These are phyloP conservation scores for Euphrasia arctica DNA, from an alignment of 305 asterid species.

Conservation along the genomic window DNA sequence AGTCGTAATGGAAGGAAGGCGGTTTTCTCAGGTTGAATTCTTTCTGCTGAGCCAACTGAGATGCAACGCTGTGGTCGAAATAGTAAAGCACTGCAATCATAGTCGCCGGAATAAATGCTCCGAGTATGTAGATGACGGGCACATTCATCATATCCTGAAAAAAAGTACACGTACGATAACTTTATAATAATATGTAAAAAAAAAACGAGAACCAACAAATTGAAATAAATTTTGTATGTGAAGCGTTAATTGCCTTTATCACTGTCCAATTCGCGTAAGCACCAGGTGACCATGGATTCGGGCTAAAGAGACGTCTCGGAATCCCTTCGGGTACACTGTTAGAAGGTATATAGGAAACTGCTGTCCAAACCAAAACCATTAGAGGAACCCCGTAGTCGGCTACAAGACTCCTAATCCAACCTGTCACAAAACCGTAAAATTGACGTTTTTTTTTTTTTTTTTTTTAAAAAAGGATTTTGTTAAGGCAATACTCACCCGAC, in stretches of 20 bases:
- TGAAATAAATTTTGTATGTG: too few relatives aligned
- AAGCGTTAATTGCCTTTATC: conserved; percentile 18
- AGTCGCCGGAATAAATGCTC: conserved; percentile 86
- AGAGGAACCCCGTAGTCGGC: conserved; percentile 97
- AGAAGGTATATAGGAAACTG: conserved; percentile 68
- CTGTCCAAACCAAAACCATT: conserved; percentile 93
- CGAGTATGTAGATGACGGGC: conserved; percentile 67
- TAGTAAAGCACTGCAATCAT: conserved; percentile 87
- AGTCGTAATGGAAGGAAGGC: conserved; percentile 79
- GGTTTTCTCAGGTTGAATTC: conserved; percentile 90
- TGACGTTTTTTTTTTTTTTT: too few relatives aligned
- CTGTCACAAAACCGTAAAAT: conserved; percentile 30
- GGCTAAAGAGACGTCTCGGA: conserved; percentile 90
- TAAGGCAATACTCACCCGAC: conserved; percentile 44
- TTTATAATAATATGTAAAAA: too few relatives aligned
- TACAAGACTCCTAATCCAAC: conserved; percentile 77
- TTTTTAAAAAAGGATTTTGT: neutral
- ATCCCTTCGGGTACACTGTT: conserved; percentile 75
- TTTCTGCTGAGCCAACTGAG: conserved; percentile 89
- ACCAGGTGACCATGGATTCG: conserved; percentile 51
- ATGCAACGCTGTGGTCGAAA: conserved; percentile 43
- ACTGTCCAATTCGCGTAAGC: conserved; percentile 94
- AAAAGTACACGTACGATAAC: too few relatives aligned
- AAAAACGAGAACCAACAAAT: too few relatives aligned
- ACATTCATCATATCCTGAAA: conserved; percentile 78